Conservation (phyloP, 1,139 yeast species). For the Scheffersomyces quercinus region DNA sequence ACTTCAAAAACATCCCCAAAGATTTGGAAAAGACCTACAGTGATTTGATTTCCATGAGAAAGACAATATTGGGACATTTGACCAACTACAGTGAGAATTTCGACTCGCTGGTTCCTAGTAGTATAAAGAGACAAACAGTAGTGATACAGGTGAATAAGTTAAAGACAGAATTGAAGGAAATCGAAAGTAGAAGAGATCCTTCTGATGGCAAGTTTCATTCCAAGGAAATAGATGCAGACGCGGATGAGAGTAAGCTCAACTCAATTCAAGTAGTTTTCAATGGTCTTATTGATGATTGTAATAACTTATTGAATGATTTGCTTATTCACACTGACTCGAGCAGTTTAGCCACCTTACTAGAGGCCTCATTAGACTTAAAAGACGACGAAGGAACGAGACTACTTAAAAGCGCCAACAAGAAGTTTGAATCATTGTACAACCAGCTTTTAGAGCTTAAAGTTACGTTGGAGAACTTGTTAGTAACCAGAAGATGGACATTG, state of each 20-base stretch:
- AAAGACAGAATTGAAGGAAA: conserved; percentile 27
- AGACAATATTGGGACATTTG: conserved; percentile 32
- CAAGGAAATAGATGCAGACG: conserved; percentile 15
- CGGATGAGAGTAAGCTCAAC: conserved; percentile 18
- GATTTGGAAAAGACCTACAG: conserved; percentile 54
- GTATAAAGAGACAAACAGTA: neutral
- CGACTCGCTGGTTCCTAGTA: neutral
- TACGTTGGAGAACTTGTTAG: conserved; percentile 74
- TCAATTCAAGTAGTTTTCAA: conserved; percentile 60
- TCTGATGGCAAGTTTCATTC: conserved; percentile 35
- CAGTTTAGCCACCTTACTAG: conserved; percentile 29
- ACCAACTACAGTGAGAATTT: conserved; percentile 19
- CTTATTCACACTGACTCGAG: conserved; percentile 52
- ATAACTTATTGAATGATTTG: conserved; percentile 69
- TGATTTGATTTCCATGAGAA: conserved; percentile 41
- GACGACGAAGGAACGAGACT: conserved; percentile 12
- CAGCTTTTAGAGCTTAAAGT: conserved; percentile 63
- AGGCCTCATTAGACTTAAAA: conserved; percentile 20
- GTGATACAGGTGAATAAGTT: conserved; percentile 16
- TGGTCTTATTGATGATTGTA: conserved; percentile 80
- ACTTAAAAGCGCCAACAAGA: conserved; percentile 7
- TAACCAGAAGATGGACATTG: conserved; percentile 95
- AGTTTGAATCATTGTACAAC: conserved; percentile 28
- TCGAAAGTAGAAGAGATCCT: conserved; percentile 33
- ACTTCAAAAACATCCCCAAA: conserved; percentile 57